Evolutionary conservation across 257 asterid genomes (phyloP).

Genomic region (Salvia rosmarinus): DNA sequence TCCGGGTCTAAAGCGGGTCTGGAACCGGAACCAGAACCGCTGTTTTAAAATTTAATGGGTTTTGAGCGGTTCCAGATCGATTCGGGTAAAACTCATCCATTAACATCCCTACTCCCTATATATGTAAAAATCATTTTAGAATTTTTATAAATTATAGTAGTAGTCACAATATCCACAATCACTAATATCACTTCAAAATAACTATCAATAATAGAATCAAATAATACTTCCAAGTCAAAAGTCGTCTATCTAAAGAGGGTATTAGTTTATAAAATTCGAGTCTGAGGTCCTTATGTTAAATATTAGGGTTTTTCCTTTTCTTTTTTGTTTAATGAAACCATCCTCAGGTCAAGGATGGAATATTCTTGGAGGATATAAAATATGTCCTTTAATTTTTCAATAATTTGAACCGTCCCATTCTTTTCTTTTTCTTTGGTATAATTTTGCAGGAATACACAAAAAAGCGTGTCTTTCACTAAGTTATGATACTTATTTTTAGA

Average conservation of each 20-base stretch:
- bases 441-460: neutral
- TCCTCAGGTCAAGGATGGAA: neutral
- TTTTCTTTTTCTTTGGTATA: neutral
- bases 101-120: no score
- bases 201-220: neutral
- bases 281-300: neutral
- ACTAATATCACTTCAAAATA: neutral
- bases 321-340: neutral
- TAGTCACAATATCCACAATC: neutral
- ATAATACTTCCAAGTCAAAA: neutral
- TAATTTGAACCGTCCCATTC: neutral
- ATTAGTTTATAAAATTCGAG: neutral
- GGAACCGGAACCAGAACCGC: no score
- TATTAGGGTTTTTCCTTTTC: neutral
- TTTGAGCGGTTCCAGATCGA: no score
- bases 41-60: no score
- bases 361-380: conserved; percentile 17
- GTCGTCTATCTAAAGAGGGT: neutral
- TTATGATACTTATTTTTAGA: no score
- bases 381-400: neutral
- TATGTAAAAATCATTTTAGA: no score
- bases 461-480: neutral
- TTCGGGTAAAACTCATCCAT: no score
- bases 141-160: no score
- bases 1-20: no score